Evolutionary conservation across 176 grass and related monocot species (phyloP), one percentile per base, ranked within the genome.

Genomic region (Phoenix roebelenii): DNA sequence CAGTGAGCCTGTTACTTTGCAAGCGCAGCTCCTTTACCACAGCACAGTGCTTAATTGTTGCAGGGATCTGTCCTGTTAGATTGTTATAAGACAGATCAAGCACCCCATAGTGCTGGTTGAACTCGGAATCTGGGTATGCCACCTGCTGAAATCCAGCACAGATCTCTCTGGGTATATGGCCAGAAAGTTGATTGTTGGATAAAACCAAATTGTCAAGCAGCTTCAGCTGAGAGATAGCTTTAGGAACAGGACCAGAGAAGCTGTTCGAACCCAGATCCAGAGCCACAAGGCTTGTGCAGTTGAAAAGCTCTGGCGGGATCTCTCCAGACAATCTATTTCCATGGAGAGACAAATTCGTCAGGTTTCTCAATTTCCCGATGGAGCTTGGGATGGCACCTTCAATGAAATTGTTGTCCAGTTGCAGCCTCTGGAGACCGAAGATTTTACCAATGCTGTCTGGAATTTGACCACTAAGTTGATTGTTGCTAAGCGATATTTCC

Each of bases 31-130:
- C 81, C 51, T 59, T 85, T 24, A 92, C 15, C 55, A 85, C 83
- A 22, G 61, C 57, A 67, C 87, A 98, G 44, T 83, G 77, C 65
- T 79, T 89, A 16, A 98, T 83, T 2, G 52, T 70, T 67, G 76
- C 25, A 5, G 93, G 93, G 58, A 98, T 98, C 52, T 75, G 66
- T 65, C 93, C 76, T 25, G 69, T 83, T 63, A 98, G 68, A 49
- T 20, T 73, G 61, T 98, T 98, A 62, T 83, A 85, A 30, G 93
- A 92, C 2, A 98, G 76, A 79, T 98, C 93, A 55, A 98, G 84
- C 52, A 92, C 72, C 16, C 93, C 93, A 22, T 98, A 81, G 51
- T 98, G 93, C 72, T 92, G 93, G 48, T 81, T 65, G 83, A 98
- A 98, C 64, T 98, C 93, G 0, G 93, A 98, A 76, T 89, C 88